A percentile compares a stretch with the other conserved stretches of the same genome.
Evolutionary conservation across 108 stramenopile species (phyloP).

Genomic region (Skeletonema marinoi): DNA sequence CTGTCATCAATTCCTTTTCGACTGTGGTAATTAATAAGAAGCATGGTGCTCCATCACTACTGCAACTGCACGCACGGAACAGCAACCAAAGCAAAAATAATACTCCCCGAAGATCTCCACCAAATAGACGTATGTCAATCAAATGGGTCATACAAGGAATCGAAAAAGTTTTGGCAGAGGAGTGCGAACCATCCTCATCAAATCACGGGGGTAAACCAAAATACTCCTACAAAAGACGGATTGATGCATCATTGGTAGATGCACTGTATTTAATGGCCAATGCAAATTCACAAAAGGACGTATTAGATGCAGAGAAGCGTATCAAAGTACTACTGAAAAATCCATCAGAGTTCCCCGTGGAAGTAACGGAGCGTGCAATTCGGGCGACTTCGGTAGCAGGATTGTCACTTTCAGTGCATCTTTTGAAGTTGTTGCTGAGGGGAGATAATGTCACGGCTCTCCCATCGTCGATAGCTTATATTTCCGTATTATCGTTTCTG

Average conservation of each 20-base stretch:
- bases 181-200: neutral
- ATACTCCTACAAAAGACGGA: constrained; percentile 31
- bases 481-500: constrained; percentile 50
- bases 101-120: constrained; percentile 20
- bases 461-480: constrained; percentile 54
- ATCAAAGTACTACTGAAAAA: constrained; percentile 11
- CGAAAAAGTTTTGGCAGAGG: constrained; percentile 36
- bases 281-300: constrained; percentile 35
- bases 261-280: constrained; percentile 39
- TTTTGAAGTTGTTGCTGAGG: constrained; percentile 37
- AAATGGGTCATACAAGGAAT: constrained; percentile 46
- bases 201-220: constrained; percentile 3
- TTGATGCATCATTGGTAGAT: constrained; percentile 38
- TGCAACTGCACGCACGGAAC: neutral
- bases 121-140: constrained; percentile 37
- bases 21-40: neutral
- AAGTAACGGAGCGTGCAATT: constrained; percentile 63
- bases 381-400: constrained; percentile 64
- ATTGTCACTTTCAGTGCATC: constrained; percentile 48
- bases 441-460: constrained; percentile 11
- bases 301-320: constrained; percentile 30
- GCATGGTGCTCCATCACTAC: neutral
- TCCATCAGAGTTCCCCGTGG: constrained; percentile 28
- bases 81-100: neutral
- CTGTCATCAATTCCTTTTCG: neutral